phyloP scores from a whole-genome alignment of 345 rosid genomes.

The Citrus reticulata region DNA sequence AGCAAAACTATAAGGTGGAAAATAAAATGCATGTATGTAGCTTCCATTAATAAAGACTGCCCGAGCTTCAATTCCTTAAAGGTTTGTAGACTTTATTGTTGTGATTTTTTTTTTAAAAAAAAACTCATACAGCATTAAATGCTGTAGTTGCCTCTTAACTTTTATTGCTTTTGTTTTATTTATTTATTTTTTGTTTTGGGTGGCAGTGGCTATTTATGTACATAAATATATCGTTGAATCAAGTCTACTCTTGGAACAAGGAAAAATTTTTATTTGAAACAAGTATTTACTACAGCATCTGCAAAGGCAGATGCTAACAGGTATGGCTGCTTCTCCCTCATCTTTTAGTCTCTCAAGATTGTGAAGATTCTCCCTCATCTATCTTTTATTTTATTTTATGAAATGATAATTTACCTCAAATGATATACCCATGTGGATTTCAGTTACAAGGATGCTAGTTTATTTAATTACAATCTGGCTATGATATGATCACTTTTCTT shows the following conservation, averaged over 20 bases:
- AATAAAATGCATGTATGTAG: neutral
- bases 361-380: neutral
- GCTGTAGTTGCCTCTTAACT: constrained; percentile 1
- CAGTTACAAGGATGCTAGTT: neutral
- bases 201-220: constrained; percentile 24
- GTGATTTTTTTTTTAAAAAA: neutral
- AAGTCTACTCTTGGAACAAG: neutral
- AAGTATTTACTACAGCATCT: neutral
- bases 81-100: constrained; percentile 14
- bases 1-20: constrained; percentile 10
- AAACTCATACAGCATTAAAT: neutral
- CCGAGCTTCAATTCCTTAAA: constrained; percentile 3
- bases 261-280: neutral
- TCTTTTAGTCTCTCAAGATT: neutral
- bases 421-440: neutral
- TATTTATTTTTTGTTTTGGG: neutral
- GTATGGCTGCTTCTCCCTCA: constrained; percentile 3
- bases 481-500: neutral
- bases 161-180: neutral
- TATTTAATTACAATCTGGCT: neutral
- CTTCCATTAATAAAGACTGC: neutral
- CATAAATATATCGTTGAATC: constrained; percentile 5
- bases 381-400: neutral
- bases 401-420: neutral
- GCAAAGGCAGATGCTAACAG: constrained; percentile 2